A percentile compares a stretch with the other conserved stretches of the same genome.
phyloP scores from a whole-genome alignment of 345 rosid species.

The Eucalyptus lansdowneana region DNA sequence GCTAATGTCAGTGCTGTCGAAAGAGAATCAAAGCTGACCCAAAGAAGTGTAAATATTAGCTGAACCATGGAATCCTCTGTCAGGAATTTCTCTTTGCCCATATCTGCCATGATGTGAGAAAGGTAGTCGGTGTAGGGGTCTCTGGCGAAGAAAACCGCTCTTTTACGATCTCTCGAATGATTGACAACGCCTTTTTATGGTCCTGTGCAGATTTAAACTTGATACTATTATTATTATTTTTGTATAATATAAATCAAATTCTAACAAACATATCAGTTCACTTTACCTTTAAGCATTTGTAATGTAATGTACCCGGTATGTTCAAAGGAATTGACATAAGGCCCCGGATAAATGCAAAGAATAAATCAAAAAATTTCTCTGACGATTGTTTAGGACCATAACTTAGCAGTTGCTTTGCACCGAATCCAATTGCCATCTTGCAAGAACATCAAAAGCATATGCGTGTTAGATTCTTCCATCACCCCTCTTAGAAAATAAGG shows the following conservation, averaged over 20 bases:
- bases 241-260: not conserved
- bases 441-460: not conserved
- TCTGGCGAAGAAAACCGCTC: not conserved
- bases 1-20: not conserved
- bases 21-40: conserved; percentile 4
- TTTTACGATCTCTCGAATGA: not conserved
- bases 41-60: not conserved
- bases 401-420: conserved; percentile 2
- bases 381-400: not conserved
- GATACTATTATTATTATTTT: not conserved
- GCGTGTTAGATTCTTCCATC: not conserved
- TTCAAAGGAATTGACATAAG: conserved; percentile 20
- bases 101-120: not conserved
- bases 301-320: conserved; percentile 17
- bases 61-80: conserved; percentile 4
- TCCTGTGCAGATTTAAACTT: not conserved
- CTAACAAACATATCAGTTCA: not conserved
- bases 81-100: conserved; percentile 7
- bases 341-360: not conserved
- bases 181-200: not conserved
- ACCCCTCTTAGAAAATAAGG: not conserved
- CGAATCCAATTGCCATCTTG: conserved; percentile 7
- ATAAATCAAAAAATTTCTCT: not conserved
- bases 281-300: conserved; percentile 22
- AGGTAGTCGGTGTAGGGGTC: conserved; percentile 1